phyloP scores from a whole-genome alignment of 495 filamentous ascomycete genomes.

The Tuber brumale region DNA sequence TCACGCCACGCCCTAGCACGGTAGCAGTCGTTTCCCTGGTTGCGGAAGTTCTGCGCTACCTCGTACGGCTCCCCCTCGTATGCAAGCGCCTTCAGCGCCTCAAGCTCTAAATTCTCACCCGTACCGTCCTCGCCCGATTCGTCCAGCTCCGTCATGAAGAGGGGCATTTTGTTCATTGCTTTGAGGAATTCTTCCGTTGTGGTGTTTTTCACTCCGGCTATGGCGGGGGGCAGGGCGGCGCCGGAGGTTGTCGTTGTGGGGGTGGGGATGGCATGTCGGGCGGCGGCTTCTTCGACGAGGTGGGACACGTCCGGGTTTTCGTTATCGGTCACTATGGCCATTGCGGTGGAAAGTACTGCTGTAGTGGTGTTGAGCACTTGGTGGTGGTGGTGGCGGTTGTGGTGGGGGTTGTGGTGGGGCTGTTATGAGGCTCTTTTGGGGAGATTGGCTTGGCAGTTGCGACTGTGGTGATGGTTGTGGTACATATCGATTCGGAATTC shows the following conservation, averaged over 20 bases:
- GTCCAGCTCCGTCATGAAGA: conserved; percentile 92
- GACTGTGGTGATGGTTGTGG: background rate
- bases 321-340: conserved; percentile 21
- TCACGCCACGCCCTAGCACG: conserved; percentile 66
- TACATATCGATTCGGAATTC: background rate
- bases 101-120: conserved; percentile 65
- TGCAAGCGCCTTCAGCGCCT: conserved; percentile 79
- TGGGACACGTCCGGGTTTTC: conserved; percentile 24
- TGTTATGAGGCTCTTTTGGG: conserved; percentile 18
- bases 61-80: conserved; percentile 88
- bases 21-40: conserved; percentile 70
- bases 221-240: conserved; percentile 32
- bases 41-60: conserved; percentile 39
- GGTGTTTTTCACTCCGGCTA: conserved; percentile 32
- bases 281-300: conserved; percentile 29
- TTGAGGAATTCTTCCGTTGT: conserved; percentile 39
- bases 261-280: conserved; percentile 21
- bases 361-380: background rate
- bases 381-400: background rate
- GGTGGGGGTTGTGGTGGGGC: conserved; percentile 23
- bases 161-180: conserved; percentile 49
- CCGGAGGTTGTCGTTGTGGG: conserved; percentile 1
- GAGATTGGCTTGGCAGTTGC: conserved; percentile 25
- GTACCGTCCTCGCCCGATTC: conserved; percentile 55
- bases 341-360: background rate